Conservation (phyloP, 345 rosid species). For the Salix suchowensis region DNA sequence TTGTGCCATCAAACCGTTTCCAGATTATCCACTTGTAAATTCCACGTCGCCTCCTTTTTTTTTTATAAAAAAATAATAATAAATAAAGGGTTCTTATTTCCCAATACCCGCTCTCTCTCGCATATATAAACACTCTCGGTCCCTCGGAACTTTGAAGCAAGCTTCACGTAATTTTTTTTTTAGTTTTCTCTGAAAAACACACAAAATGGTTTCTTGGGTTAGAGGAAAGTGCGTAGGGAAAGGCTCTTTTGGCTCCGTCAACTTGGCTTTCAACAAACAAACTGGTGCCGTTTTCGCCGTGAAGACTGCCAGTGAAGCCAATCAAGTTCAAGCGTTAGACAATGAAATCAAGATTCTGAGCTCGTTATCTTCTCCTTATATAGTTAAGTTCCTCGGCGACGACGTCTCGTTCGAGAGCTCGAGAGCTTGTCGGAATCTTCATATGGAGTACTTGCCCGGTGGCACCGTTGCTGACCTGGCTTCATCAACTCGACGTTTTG, state of each 20-base stretch:
- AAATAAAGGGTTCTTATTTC: not conserved
- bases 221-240: slow-evolving; percentile 50
- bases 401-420: slow-evolving; percentile 35
- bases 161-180: not conserved
- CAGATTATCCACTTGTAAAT: slow-evolving; percentile 15
- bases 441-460: slow-evolving; percentile 55
- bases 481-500: not conserved
- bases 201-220: slow-evolving; percentile 37
- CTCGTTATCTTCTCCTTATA: slow-evolving; percentile 39
- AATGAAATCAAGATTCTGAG: slow-evolving; percentile 53
- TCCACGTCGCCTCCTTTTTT: slow-evolving; percentile 12
- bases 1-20: slow-evolving; percentile 24
- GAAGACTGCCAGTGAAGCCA: slow-evolving; percentile 39
- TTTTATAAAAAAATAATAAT: not conserved
- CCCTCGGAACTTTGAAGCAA: slow-evolving; percentile 1
- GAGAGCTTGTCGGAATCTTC: slow-evolving; percentile 52
- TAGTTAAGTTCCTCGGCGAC: slow-evolving; percentile 51
- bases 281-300: slow-evolving; percentile 54
- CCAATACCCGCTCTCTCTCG: not conserved
- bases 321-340: slow-evolving; percentile 44
- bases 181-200: not conserved
- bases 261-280: slow-evolving; percentile 28
- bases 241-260: slow-evolving; percentile 62
- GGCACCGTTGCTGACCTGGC: slow-evolving; percentile 53
- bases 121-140: slow-evolving; percentile 15